Evolutionary conservation across 768 basidiomycete genomes (phyloP), one percentile per base, ranked within the genome.

Genomic region (Boletus tomentosulus): DNA sequence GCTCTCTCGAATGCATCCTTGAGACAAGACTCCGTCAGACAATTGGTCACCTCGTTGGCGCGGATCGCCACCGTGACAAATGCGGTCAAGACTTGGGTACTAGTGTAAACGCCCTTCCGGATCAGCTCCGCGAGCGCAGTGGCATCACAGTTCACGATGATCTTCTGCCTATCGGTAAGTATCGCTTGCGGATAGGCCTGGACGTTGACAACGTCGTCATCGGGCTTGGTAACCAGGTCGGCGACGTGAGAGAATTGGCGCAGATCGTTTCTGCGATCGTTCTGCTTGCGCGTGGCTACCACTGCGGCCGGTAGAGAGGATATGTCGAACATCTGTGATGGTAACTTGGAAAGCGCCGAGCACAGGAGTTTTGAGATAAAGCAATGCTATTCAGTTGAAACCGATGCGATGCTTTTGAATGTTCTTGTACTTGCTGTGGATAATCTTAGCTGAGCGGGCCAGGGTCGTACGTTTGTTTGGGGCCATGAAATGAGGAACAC

Each of bases 11-110:
- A 65, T 4, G 75, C 79, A n/a, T 78, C 72, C 22, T 79, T 76
- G 55, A 83, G 71, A 56, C 82, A 83, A 46, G 84, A 78, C 55
- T 85, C 82, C 15, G 81, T 79, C 22, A 83, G 65, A 60, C 82
- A 83, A 57, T 80, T 80, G 6, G 78, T 78, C 50, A 63, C 53
- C 33, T 70, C 59, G 47, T 70, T 71, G n/a, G 69, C 59, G 6
- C 60, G 61, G 48, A 66, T 50, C 1, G 69, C 66, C 35, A 59
- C 65, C 28, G 51, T 65, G 56, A 68, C 59, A n/a, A 57, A 48
- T 54, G 70, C 68, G 24, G 31, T 58, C 48, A 70, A 55, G 33
- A 65, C 65, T 33, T 70, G 51, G 37, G 60, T 57, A 30, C 66
- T 54, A 37, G 66, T 65, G 50, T 65, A 64, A 33, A 58, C 48